phyloP scores from a whole-genome alignment of 2,329 filamentous ascomycete genomes.

The Botrytis porri region DNA sequence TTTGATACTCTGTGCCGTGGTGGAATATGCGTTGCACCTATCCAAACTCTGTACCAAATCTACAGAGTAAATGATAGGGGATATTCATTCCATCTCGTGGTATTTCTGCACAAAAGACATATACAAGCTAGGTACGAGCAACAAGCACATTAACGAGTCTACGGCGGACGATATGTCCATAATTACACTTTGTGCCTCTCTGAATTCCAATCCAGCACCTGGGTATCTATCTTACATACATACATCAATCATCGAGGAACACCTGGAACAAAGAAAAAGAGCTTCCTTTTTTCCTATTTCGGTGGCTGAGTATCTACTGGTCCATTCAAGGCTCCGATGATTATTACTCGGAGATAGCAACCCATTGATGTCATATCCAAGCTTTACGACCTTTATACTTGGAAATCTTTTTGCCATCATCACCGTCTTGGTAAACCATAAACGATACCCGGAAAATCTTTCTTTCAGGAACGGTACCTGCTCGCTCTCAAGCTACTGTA shows the following conservation, averaged over 20 bases:
- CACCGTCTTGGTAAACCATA: neutral
- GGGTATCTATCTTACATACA: neutral
- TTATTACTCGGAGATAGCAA: neutral
- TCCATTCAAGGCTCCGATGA: neutral
- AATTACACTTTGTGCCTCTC: neutral
- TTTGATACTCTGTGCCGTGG: neutral
- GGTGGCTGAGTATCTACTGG: too few species aligned
- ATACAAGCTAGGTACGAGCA: neutral
- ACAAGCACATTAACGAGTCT: neutral
- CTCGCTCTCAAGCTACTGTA: neutral
- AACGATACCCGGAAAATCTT: neutral
- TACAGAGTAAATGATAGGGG: neutral
- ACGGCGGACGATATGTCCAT: neutral
- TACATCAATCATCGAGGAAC: neutral
- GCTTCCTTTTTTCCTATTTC: neutral
- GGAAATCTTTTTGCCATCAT: constrained; percentile 1
- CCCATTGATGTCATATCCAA: neutral
- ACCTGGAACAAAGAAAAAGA: neutral
- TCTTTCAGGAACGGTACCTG: constrained; percentile 1
- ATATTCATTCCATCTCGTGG: neutral
- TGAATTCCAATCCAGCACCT: neutral
- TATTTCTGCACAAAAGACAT: neutral
- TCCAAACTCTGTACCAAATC: neutral
- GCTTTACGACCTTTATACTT: neutral
- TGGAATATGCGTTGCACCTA: neutral